Percentiles rank a stretch among this genome's conserved stretches.
phyloP scores from a whole-genome alignment of 352 stramenopile genomes.

The Blastocystis sp. region DNA sequence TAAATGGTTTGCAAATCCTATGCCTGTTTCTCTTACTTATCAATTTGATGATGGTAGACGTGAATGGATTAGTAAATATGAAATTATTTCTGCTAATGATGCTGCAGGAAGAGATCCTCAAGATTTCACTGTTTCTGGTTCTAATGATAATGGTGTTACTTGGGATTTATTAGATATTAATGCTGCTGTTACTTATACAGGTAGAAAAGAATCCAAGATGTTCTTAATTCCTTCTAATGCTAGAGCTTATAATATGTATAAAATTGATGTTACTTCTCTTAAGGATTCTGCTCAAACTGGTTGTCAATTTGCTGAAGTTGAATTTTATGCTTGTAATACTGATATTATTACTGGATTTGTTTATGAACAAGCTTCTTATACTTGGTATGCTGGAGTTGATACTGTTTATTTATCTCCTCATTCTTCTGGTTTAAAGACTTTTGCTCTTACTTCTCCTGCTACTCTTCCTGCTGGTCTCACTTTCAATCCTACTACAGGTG shows the following conservation, averaged over 20 bases:
- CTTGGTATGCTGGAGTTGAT: slow-evolving; percentile 2
- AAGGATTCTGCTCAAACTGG: not conserved
- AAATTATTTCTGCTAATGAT: slow-evolving; percentile 3
- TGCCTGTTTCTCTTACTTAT: slow-evolving; percentile 1
- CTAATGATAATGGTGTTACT: slow-evolving; percentile 5
- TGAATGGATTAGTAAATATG: slow-evolving; percentile 29
- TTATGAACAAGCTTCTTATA: not conserved
- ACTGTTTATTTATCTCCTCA: not conserved
- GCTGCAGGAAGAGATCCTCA: not conserved
- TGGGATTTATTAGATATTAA: slow-evolving; percentile 10
- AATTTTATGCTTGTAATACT: slow-evolving; percentile 1
- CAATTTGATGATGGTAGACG: not conserved
- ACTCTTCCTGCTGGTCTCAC: slow-evolving; percentile 25
- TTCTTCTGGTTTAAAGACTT: not conserved
- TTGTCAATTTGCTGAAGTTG: not conserved
- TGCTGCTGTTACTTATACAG: slow-evolving; percentile 1
- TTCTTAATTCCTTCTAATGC: slow-evolving; percentile 23
- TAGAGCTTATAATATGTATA: not conserved
- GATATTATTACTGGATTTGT: not conserved
- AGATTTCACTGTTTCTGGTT: slow-evolving; percentile 3
- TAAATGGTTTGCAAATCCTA: not conserved
- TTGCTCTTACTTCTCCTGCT: not conserved
- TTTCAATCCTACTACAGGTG: slow-evolving; percentile 17
- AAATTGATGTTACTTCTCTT: too few species aligned
- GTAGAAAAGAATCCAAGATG: slow-evolving; percentile 2